Evolutionary conservation across 768 basidiomycete genomes (phyloP).

Genomic region (Rhodotorula diobovata): DNA sequence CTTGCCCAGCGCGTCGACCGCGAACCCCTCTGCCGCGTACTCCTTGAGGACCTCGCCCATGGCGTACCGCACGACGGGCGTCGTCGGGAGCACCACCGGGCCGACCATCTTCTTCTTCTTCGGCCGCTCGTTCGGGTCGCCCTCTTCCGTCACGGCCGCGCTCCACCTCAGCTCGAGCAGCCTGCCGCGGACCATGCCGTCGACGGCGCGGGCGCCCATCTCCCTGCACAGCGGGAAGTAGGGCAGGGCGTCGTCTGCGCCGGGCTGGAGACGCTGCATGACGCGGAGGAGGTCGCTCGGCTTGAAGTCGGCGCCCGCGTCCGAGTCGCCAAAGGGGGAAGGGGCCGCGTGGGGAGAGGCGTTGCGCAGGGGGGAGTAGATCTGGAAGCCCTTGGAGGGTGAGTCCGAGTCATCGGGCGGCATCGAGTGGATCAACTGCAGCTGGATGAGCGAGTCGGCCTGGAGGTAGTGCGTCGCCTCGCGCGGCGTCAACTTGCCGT

Average conservation of each 20-base stretch:
- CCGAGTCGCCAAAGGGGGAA: constrained; percentile 47
- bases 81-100: constrained; percentile 69
- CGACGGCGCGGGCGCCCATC: constrained; percentile 74
- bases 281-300: constrained; percentile 74
- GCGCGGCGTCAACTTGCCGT: constrained; percentile 66
- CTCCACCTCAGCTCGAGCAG: constrained; percentile 53
- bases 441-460: constrained; percentile 73
- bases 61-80: constrained; percentile 75
- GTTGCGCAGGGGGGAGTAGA: constrained; percentile 49
- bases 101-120: constrained; percentile 58
- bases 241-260: constrained; percentile 58
- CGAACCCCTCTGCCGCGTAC: constrained; percentile 56
- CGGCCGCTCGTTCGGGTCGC: constrained; percentile 48
- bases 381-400: constrained; percentile 46
- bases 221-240: constrained; percentile 80
- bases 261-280: constrained; percentile 65
- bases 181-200: constrained; percentile 74
- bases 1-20: background rate
- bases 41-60: constrained; percentile 79
- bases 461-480: constrained; percentile 79
- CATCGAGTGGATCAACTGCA: constrained; percentile 80
- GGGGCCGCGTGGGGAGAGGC: constrained; percentile 10
- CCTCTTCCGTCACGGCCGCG: constrained; percentile 53
- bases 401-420: constrained; percentile 51
- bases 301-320: constrained; percentile 65